Conservation (phyloP, 805 yeast species). For the Cyberlindnera euphorbiiphila region DNA sequence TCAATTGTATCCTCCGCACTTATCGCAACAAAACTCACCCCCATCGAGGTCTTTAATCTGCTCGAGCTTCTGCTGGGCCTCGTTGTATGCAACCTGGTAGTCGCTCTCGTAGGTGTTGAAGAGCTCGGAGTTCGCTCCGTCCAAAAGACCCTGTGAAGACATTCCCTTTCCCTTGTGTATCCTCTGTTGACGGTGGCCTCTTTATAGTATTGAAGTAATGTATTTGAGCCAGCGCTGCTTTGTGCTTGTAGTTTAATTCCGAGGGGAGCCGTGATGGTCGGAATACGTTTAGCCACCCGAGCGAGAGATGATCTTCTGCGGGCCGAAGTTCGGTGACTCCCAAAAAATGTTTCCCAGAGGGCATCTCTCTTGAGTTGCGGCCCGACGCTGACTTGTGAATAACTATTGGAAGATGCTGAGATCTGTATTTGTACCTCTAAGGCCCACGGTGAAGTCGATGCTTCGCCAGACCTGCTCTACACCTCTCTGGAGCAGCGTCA, state of each 20-base stretch:
- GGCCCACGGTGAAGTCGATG: not conserved
- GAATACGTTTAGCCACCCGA: too few species aligned
- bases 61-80: constrained; percentile 61
- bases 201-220: too few species aligned
- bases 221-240: too few species aligned
- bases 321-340: constrained; percentile 1
- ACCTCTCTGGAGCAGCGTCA: not conserved
- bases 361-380: too few species aligned
- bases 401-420: constrained; percentile 8
- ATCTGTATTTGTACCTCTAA: constrained; percentile 4
- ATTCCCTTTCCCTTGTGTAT: constrained; percentile 7
- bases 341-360: not conserved
- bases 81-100: constrained; percentile 59
- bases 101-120: constrained; percentile 36
- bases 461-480: not conserved
- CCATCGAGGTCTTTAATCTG: constrained; percentile 48
- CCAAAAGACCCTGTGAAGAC: constrained; percentile 26
- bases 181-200: not conserved
- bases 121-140: constrained; percentile 24
- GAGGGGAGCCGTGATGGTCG: too few species aligned
- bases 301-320: too few species aligned
- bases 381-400: too few species aligned
- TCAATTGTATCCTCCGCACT: too few species aligned
- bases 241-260: too few species aligned
- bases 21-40: constrained; percentile 29